Evolutionary conservation across 2,329 filamentous ascomycete species (phyloP), one percentile per base, ranked within the genome.

Genomic region (Cordyceps militaris): DNA sequence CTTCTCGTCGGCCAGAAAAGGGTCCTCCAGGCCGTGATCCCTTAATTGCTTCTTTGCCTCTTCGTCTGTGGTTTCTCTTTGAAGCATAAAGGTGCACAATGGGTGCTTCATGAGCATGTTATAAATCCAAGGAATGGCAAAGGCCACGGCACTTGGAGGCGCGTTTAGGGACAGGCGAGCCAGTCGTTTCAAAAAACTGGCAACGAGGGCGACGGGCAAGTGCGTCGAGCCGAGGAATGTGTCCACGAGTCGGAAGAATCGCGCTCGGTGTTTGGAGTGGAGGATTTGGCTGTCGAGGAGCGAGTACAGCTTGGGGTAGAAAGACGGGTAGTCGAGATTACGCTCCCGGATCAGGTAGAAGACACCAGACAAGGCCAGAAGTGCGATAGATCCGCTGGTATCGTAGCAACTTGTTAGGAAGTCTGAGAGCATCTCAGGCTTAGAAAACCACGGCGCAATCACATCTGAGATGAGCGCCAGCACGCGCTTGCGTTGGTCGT

Each of bases 351-450:
- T 97, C 54, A 99, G 82, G 70, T 96, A 94, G 75, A 96, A 99
- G 47, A 99, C 86, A 53, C 94, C 94, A 1, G 90, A 95, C 1
- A 99, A 79, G 1, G 95, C 91, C 21, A 97, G 81, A 4, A 99
- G 79, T 4, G 94, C 93, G 49, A 86, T 91, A 14, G 91, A 88
- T 46, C 94, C 94, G 53, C 93, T 91, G 8, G 86, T 77, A 66
- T 97, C 82, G 75, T 96, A 97, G 30, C 87, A 95, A 73, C 94
- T 90, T n/a, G 91, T 96, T 57, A 99, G 76, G 71, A 97, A 99
- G 74, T 99, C 94, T 79, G 96, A 91, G 34, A 99, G 80, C 42
- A 96, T 79, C 67, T 97, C 93, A 1, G 91, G 88, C 61, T 91
- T 89, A 49, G 79, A 81, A 72, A 97, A 96, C 89, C 91, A 96